These are phyloP conservation scores for Cyclotella cryptica DNA, from an alignment of 108 stramenopile genomes.

Conservation along the genomic window DNA sequence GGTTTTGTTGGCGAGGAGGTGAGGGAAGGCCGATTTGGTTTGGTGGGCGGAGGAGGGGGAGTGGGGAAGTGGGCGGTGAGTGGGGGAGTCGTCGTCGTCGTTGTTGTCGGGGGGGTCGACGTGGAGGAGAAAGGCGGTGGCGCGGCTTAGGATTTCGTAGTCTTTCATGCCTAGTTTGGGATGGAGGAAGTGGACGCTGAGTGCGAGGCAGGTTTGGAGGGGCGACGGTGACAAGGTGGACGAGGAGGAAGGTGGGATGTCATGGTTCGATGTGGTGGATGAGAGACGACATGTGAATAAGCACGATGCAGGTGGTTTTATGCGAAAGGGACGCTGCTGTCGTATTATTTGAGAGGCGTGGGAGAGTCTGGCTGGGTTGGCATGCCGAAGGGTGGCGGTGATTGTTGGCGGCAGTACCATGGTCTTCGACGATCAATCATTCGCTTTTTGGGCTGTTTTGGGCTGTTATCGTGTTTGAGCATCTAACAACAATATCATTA, in stretches of 20 bases:
- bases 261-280: slow-evolving; percentile 6
- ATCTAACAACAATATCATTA: too few species aligned
- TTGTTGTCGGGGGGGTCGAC: slow-evolving; percentile 74
- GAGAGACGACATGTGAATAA: background rate
- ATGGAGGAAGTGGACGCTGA: slow-evolving; percentile 83
- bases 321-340: background rate
- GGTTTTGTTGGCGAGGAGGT: slow-evolving; percentile 25
- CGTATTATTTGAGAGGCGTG: background rate
- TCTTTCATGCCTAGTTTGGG: slow-evolving; percentile 89
- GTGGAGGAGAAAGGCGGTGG: slow-evolving; percentile 75
- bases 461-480: too few species aligned
- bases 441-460: too few species aligned
- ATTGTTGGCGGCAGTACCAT: too few species aligned
- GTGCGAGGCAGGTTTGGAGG: slow-evolving; percentile 66
- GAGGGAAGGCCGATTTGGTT: slow-evolving; percentile 49
- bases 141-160: slow-evolving; percentile 84
- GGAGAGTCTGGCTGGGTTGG: background rate
- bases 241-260: background rate
- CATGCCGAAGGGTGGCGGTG: background rate
- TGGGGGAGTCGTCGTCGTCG: too few species aligned
- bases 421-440: too few species aligned
- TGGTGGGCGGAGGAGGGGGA: slow-evolving; percentile 41
- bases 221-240: slow-evolving; percentile 18
- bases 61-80: background rate
- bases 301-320: background rate